Percentiles rank a stretch among this genome's conserved stretches.
Evolutionary conservation across 2,329 filamentous ascomycete genomes (phyloP).

Genomic region (Aspergillus fumigatus): DNA sequence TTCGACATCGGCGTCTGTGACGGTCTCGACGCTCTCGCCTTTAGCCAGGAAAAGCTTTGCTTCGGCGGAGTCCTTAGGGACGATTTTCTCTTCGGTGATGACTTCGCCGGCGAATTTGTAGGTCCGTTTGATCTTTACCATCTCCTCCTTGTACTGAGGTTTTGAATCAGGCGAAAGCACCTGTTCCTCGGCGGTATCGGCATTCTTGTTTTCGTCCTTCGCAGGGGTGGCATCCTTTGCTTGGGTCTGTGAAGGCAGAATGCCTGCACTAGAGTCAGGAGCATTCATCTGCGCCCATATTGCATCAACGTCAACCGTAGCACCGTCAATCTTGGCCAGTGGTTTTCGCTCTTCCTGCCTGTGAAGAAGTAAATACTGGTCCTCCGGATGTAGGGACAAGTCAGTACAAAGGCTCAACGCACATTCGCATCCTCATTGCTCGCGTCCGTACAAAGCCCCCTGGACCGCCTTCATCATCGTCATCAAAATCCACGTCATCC

Average conservation of each 20-base stretch:
- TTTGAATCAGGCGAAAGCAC: conserved; percentile 8
- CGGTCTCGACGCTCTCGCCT: conserved; percentile 34
- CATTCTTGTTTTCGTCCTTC: conserved; percentile 10
- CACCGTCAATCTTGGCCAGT: conserved; percentile 44
- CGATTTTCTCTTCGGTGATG: conserved; percentile 50
- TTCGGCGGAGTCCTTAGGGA: conserved; percentile 51
- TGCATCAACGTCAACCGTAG: conserved; percentile 53
- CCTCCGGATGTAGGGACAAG: neutral
- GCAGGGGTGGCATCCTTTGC: conserved; percentile 12
- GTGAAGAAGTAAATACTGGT: conserved; percentile 3
- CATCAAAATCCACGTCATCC: conserved; percentile 33
- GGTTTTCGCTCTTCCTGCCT: conserved; percentile 47
- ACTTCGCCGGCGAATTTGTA: conserved; percentile 55
- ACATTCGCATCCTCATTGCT: conserved; percentile 48
- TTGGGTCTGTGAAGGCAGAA: conserved; percentile 10
- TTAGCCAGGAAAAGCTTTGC: conserved; percentile 50
- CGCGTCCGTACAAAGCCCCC: conserved; percentile 52
- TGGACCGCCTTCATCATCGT: conserved; percentile 43
- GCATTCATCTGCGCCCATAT: conserved; percentile 52
- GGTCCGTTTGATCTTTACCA: conserved; percentile 53
- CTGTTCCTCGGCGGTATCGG: conserved; percentile 13
- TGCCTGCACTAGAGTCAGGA: conserved; percentile 18
- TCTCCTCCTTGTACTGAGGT: conserved; percentile 34
- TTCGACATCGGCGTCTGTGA: conserved; percentile 21
- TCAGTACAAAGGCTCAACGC: conserved; percentile 13